Evolutionary conservation across 2,329 filamentous ascomycete genomes (phyloP).

Genomic region (Hypoxylon sp.): DNA sequence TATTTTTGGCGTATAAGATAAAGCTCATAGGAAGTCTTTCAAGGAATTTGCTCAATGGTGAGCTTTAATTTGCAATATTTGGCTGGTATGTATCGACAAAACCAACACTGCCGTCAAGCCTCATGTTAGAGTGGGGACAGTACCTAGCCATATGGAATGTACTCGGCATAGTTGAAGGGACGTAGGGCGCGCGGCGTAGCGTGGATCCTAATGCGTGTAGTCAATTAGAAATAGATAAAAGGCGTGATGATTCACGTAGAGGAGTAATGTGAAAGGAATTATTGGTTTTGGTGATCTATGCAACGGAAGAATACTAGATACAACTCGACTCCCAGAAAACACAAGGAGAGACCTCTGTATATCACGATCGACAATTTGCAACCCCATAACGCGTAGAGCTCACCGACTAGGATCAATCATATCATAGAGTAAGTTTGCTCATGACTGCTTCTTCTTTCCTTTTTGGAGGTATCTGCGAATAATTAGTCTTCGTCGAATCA

Average conservation of each 20-base stretch:
- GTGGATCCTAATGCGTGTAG: background rate
- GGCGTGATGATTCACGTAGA: background rate
- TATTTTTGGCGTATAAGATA: background rate
- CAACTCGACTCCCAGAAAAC: slow-evolving; percentile 26
- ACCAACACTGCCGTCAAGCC: background rate
- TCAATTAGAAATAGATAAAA: background rate
- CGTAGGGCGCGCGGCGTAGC: too few relatives aligned
- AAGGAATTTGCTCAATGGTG: background rate
- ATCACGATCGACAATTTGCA: slow-evolving; percentile 21
- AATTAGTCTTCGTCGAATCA: slow-evolving; percentile 26
- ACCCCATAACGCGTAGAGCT: slow-evolving; percentile 27
- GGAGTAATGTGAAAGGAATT: background rate
- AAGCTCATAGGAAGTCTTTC: background rate
- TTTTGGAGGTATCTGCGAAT: slow-evolving; percentile 54
- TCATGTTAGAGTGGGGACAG: background rate
- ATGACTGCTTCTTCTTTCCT: slow-evolving; percentile 53
- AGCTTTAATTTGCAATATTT: too few relatives aligned
- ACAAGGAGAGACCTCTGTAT: slow-evolving; percentile 44
- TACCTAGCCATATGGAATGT: background rate
- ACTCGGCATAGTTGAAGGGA: too few relatives aligned
- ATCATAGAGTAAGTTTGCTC: slow-evolving; percentile 22
- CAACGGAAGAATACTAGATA: slow-evolving; percentile 36
- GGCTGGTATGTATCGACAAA: background rate
- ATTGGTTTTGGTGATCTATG: background rate
- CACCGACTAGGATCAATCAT: slow-evolving; percentile 13